These are phyloP conservation scores for Mucor piriformis DNA, from an alignment of 371 early-diverging fungal species.

Conservation along the genomic window DNA sequence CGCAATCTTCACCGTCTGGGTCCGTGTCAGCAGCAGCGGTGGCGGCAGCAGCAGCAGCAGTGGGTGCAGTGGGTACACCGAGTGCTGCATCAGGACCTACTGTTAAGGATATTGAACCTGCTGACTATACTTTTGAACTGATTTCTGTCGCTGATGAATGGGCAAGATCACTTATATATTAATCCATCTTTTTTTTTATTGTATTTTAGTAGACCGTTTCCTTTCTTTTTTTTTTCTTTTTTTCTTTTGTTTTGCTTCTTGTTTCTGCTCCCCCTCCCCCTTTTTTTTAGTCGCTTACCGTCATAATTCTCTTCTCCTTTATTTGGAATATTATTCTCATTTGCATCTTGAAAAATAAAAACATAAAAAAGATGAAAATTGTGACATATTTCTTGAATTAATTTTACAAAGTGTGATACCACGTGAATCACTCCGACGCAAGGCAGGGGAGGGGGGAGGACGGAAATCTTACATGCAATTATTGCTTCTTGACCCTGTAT, in stretches of 20 bases:
- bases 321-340: too few relatives aligned
- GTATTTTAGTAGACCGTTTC: constrained; percentile 2
- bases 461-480: too few relatives aligned
- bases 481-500: neutral
- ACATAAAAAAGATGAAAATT: too few relatives aligned
- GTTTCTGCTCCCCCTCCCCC: too few relatives aligned
- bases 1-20: constrained; percentile 24
- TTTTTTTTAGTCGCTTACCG: neutral
- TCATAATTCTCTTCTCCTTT: neutral
- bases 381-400: too few relatives aligned
- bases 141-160: constrained; percentile 59
- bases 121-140: constrained; percentile 54
- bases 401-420: too few relatives aligned
- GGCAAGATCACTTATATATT: constrained; percentile 50
- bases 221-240: neutral
- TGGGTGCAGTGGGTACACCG: constrained; percentile 40
- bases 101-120: constrained; percentile 46
- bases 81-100: constrained; percentile 17
- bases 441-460: too few relatives aligned
- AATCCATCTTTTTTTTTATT: constrained; percentile 5
- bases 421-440: too few relatives aligned
- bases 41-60: constrained; percentile 34
- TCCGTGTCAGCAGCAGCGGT: constrained; percentile 31
- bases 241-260: too few relatives aligned
- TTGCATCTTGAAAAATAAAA: too few relatives aligned